Evolutionary conservation across 2,329 filamentous ascomycete genomes (phyloP).

Genomic region (Ascochyta lentis): DNA sequence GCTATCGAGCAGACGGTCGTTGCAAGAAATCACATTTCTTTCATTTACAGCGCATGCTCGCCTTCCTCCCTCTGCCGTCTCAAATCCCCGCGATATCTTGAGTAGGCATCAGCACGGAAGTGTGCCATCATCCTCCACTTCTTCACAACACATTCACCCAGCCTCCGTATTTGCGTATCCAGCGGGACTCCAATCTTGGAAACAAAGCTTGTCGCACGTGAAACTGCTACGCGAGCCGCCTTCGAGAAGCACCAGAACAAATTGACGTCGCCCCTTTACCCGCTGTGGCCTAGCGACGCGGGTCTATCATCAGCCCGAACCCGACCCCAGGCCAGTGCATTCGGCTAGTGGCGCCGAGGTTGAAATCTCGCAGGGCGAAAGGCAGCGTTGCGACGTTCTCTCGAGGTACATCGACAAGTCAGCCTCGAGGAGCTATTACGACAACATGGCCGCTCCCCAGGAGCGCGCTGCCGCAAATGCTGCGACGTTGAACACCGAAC

Average conservation of each 20-base stretch:
- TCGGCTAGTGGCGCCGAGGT: slow-evolving; percentile 15
- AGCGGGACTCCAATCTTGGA: neutral
- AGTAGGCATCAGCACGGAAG: neutral
- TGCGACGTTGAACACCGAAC: slow-evolving; percentile 7
- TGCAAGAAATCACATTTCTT: neutral
- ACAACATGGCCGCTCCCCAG: slow-evolving; percentile 15
- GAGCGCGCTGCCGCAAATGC: slow-evolving; percentile 14
- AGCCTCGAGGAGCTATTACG: slow-evolving; percentile 9
- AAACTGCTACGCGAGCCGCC: slow-evolving; percentile 8
- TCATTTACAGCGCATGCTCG: neutral
- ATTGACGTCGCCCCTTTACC: slow-evolving; percentile 15
- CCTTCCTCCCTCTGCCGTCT: neutral
- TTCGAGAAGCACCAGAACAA: slow-evolving; percentile 7
- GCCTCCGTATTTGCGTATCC: slow-evolving; percentile 12
- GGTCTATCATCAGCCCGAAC: slow-evolving; percentile 7
- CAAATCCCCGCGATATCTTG: neutral
- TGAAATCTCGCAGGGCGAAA: slow-evolving; percentile 14
- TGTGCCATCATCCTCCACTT: neutral
- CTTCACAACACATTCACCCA: neutral
- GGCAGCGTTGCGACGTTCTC: slow-evolving; percentile 8
- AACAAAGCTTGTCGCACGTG: slow-evolving; percentile 13
- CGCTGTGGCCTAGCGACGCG: slow-evolving; percentile 11
- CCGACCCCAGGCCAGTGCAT: slow-evolving; percentile 9
- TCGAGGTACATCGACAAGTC: slow-evolving; percentile 6
- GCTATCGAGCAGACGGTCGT: neutral